Percentiles rank a stretch among this genome's conserved stretches.
Conservation (phyloP, 495 filamentous ascomycete species). For the Letharia columbiana region DNA sequence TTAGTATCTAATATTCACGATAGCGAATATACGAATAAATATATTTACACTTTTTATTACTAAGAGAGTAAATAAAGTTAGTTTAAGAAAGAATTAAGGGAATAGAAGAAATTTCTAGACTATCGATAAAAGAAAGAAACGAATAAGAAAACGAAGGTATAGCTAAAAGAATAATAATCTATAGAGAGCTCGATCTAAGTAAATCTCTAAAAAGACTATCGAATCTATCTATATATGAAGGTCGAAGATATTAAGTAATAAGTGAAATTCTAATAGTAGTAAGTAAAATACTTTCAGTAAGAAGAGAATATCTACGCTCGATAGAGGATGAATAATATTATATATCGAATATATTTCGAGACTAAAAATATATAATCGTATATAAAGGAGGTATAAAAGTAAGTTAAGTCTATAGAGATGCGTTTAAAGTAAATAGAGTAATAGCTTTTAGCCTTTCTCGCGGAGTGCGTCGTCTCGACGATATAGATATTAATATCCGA, state of each 20-base stretch:
- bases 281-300: too few relatives aligned
- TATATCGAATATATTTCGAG: not conserved
- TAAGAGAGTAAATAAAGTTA: slow-evolving; percentile 4
- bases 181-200: not conserved
- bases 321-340: too few relatives aligned
- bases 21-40: not conserved
- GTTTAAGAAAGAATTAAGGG: slow-evolving; percentile 13
- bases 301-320: too few relatives aligned
- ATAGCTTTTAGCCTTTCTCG: slow-evolving; percentile 8
- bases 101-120: slow-evolving; percentile 13
- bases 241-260: too few relatives aligned
- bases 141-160: not conserved
- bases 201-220: too few relatives aligned
- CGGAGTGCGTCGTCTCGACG: not conserved
- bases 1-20: not conserved
- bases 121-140: slow-evolving; percentile 11
- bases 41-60: slow-evolving; percentile 1
- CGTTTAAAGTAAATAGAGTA: slow-evolving; percentile 3
- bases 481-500: not conserved
- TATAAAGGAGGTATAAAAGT: slow-evolving; percentile 6
- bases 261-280: too few relatives aligned
- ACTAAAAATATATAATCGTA: not conserved
- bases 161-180: slow-evolving; percentile 13
- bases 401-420: slow-evolving; percentile 9
- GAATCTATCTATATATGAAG: too few relatives aligned